These are phyloP conservation scores for Cairneyella variabilis DNA, from an alignment of 495 filamentous ascomycete genomes.

Conservation along the genomic window DNA sequence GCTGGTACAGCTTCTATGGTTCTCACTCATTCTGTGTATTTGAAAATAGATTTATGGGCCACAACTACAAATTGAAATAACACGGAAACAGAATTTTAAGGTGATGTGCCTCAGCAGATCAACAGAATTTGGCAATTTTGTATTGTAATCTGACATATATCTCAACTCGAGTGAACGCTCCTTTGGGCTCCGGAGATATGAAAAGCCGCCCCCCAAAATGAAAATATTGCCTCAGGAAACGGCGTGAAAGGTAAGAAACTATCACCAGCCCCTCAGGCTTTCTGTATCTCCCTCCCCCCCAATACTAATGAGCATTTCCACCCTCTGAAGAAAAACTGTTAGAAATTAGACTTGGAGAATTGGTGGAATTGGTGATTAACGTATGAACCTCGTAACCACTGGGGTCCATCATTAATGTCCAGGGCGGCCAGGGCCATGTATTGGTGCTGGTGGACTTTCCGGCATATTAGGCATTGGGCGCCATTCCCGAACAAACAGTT, in stretches of 20 bases:
- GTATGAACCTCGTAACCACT: too few relatives aligned
- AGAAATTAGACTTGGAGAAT: not conserved
- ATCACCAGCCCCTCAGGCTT: not conserved
- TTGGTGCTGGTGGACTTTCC: not conserved
- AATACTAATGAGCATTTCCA: not conserved
- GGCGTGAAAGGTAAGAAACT: not conserved
- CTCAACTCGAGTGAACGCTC: not conserved
- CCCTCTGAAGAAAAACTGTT: not conserved
- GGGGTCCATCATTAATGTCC: too few relatives aligned
- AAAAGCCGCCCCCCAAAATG: not conserved
- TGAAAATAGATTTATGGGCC: not conserved
- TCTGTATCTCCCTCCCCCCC: too few relatives aligned
- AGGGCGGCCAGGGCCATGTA: not conserved
- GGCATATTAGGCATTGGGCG: not conserved
- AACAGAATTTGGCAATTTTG: not conserved
- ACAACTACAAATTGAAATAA: not conserved
- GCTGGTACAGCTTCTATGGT: not conserved
- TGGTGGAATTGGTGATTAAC: not conserved
- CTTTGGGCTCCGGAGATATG: not conserved
- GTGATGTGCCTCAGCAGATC: not conserved
- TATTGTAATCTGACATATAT: not conserved
- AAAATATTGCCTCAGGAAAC: not conserved
- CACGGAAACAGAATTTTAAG: not conserved
- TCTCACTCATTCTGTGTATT: not conserved
- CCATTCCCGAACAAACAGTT: not conserved